These are phyloP conservation scores for Cyberlindnera subsufficiens DNA, from an alignment of 805 yeast genomes.

Conservation along the genomic window DNA sequence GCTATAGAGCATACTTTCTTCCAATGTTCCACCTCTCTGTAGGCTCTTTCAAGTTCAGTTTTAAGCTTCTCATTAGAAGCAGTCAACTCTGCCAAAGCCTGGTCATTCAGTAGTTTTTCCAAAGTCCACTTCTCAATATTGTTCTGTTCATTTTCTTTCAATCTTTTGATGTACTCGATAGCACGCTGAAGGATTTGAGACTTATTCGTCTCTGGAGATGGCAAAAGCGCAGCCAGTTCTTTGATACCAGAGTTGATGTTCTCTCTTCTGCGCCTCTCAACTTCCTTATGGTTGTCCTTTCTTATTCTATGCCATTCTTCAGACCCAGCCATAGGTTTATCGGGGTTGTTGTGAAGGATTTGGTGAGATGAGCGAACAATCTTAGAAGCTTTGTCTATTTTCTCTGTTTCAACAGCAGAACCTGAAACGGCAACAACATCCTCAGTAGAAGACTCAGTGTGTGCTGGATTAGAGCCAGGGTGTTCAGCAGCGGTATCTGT, in stretches of 20 bases:
- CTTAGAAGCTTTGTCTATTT: not conserved
- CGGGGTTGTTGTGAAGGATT: slow-evolving; percentile 11
- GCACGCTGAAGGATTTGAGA: slow-evolving; percentile 85
- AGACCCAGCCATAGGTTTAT: slow-evolving; percentile 63
- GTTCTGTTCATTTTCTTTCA: slow-evolving; percentile 84
- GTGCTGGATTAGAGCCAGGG: not conserved
- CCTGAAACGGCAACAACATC: too few relatives aligned
- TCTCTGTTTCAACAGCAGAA: slow-evolving; percentile 4
- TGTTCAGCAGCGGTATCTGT: not conserved
- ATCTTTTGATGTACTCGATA: slow-evolving; percentile 82
- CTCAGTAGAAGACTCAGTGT: not conserved
- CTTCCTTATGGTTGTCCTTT: slow-evolving; percentile 91
- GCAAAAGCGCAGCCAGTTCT: slow-evolving; percentile 70
- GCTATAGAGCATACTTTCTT: slow-evolving; percentile 35
- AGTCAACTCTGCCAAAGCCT: slow-evolving; percentile 79
- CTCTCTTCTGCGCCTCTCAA: slow-evolving; percentile 88
- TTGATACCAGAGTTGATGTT: slow-evolving; percentile 83
- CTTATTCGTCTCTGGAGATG: slow-evolving; percentile 82
- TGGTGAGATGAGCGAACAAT: slow-evolving; percentile 6
- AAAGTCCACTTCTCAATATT: slow-evolving; percentile 93
- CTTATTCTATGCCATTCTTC: slow-evolving; percentile 82
- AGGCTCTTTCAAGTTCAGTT: slow-evolving; percentile 83
- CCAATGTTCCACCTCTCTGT: slow-evolving; percentile 85
- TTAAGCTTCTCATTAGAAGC: slow-evolving; percentile 84
- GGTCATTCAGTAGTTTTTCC: slow-evolving; percentile 88